These are phyloP conservation scores for Ceratocystis destructans DNA, from an alignment of 2,329 filamentous ascomycete genomes.

Conservation along the genomic window DNA sequence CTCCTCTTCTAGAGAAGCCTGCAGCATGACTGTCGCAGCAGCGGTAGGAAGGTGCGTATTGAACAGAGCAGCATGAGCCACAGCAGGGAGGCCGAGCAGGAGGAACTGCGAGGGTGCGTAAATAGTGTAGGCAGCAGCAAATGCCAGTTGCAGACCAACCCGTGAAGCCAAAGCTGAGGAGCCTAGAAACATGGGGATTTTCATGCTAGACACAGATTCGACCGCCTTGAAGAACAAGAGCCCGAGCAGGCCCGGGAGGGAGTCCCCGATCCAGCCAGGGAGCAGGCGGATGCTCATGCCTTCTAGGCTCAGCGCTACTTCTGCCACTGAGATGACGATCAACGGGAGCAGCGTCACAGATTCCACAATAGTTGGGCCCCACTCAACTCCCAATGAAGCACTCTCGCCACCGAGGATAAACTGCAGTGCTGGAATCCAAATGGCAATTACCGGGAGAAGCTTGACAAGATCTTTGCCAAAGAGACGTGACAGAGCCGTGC, in stretches of 20 bases:
- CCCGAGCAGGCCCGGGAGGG: conserved; percentile 49
- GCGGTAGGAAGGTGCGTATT: conserved; percentile 61
- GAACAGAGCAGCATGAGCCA: conserved; percentile 54
- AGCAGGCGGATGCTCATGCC: conserved; percentile 36
- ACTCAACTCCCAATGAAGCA: conserved; percentile 47
- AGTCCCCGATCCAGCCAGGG: conserved; percentile 44
- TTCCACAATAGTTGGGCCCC: conserved; percentile 67
- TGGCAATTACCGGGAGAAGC: conserved; percentile 58
- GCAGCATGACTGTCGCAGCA: conserved; percentile 47
- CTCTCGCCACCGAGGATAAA: conserved; percentile 57
- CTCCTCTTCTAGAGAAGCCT: conserved; percentile 48
- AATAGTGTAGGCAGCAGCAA: conserved; percentile 51
- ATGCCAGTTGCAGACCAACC: conserved; percentile 54
- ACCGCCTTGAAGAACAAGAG: conserved; percentile 50
- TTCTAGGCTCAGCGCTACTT: conserved; percentile 40
- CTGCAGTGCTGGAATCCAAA: conserved; percentile 62
- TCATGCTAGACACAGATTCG: conserved; percentile 30
- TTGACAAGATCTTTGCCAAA: conserved; percentile 29
- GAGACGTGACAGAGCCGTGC: conserved; percentile 40
- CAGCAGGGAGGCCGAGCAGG: conserved; percentile 52
- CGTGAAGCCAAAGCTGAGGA: conserved; percentile 52
- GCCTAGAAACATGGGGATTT: conserved; percentile 42
- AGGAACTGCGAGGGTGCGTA: conserved; percentile 36
- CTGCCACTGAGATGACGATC: conserved; percentile 49
- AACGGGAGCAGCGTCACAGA: conserved; percentile 56